phyloP scores from a whole-genome alignment of 2,329 filamentous ascomycete genomes.

The Pochonia chlamydosporia region DNA sequence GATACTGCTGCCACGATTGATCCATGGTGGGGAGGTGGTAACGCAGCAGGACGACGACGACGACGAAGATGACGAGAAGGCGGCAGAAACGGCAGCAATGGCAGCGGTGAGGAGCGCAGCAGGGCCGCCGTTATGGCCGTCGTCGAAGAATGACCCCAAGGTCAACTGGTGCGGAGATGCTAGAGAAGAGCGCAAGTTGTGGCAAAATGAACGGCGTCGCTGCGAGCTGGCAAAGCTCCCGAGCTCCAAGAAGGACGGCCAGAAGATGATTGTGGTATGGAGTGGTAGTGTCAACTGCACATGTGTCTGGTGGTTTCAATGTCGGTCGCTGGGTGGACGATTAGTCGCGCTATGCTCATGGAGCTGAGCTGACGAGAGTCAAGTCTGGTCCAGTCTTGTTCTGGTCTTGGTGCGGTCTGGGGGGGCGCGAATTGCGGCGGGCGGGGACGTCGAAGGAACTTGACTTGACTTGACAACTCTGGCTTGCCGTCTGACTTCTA shows the following conservation, averaged over 20 bases:
- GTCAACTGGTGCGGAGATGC: neutral
- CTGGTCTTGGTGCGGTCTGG: too few relatives aligned
- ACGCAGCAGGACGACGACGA: constrained; percentile 1
- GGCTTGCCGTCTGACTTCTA: too few relatives aligned
- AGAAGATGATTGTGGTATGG: constrained; percentile 1
- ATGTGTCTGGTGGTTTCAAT: neutral
- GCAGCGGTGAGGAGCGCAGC: constrained; percentile 1
- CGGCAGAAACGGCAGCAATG: constrained; percentile 4
- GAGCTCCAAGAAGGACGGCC: constrained; percentile 5
- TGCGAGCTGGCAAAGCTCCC: constrained; percentile 9
- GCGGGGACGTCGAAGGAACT: too few relatives aligned
- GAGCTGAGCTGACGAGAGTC: constrained; percentile 7
- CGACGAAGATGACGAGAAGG: neutral
- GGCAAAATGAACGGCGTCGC: neutral
- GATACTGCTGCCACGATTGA: constrained; percentile 62
- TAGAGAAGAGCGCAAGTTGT: neutral
- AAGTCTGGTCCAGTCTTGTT: too few relatives aligned
- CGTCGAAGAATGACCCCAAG: neutral
- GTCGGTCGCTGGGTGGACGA: neutral
- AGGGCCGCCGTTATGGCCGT: neutral
- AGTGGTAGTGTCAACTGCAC: neutral
- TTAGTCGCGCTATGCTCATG: neutral
- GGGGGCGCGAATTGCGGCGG: too few relatives aligned
- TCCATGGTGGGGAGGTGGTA: constrained; percentile 36
- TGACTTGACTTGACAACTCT: too few relatives aligned